phyloP scores from a whole-genome alignment of 768 basidiomycete species.

The Multifurca ochricompacta region DNA sequence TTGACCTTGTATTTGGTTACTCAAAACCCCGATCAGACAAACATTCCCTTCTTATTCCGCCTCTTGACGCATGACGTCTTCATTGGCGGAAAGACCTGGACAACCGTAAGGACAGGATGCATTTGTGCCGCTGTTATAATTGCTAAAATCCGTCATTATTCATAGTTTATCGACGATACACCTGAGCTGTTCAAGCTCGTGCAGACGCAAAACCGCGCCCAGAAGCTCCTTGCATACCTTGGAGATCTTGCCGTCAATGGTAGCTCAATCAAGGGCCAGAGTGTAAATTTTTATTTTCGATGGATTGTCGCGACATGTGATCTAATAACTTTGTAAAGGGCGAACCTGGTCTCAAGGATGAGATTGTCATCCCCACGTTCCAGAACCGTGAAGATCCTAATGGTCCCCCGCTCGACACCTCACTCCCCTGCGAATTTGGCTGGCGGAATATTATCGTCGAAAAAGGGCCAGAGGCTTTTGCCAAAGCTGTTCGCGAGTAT shows the following conservation, averaged over 20 bases:
- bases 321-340: conserved; percentile 37
- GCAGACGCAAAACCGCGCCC: conserved; percentile 95
- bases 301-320: not conserved
- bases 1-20: not conserved
- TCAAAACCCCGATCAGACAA: conserved; percentile 55
- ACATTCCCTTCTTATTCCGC: conserved; percentile 99
- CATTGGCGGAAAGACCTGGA: conserved; percentile 97
- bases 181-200: conserved; percentile 99
- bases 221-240: conserved; percentile 93
- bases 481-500: conserved; percentile 94
- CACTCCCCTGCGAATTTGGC: conserved; percentile 75
- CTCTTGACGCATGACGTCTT: conserved; percentile 95
- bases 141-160: conserved; percentile 44
- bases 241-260: conserved; percentile 98
- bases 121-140: not conserved
- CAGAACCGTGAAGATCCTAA: conserved; percentile 70
- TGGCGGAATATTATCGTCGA: conserved; percentile 99
- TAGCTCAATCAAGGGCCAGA: conserved; percentile 94
- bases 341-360: conserved; percentile 88
- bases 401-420: conserved; percentile 68
- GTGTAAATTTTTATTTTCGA: conserved; percentile 29
- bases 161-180: conserved; percentile 97
- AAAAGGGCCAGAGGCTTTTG: conserved; percentile 95
- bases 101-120: conserved; percentile 50
- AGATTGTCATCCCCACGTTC: conserved; percentile 76